Evolutionary conservation across 306 rosid genomes (phyloP).

Genomic region (Vicia villosa): DNA sequence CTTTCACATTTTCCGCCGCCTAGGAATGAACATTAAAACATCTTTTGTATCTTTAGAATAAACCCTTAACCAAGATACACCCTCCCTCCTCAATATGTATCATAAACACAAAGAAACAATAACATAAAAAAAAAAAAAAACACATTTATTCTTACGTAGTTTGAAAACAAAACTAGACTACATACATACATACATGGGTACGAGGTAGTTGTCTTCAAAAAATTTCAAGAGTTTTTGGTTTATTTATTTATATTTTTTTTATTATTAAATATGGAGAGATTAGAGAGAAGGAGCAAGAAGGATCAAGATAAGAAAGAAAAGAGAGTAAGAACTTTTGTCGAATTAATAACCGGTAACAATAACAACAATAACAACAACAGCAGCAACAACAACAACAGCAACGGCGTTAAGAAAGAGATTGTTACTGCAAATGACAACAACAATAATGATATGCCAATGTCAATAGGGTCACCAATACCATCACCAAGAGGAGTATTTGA

Average conservation of each 20-base stretch:
- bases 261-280: conserved; percentile 28
- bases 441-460: conserved; percentile 31
- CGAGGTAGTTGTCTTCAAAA: neutral
- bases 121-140: neutral
- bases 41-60: neutral
- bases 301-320: conserved; percentile 25
- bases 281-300: conserved; percentile 10
- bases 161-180: neutral
- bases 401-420: neutral
- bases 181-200: neutral
- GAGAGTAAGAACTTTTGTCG: conserved; percentile 25
- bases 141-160: neutral
- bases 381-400: conserved; percentile 15
- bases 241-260: neutral
- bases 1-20: conserved; percentile 29
- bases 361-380: too few species aligned
- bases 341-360: neutral
- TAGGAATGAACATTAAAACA: conserved; percentile 25
- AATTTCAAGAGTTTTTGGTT: neutral
- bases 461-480: conserved; percentile 38
- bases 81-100: conserved; percentile 42
- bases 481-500: conserved; percentile 80
- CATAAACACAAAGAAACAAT: neutral
- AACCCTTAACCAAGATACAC: conserved; percentile 21
- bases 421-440: neutral